These are phyloP conservation scores for Wallacemonas sp. DNA, from an alignment of 208 protist genomes.

Conservation along the genomic window DNA sequence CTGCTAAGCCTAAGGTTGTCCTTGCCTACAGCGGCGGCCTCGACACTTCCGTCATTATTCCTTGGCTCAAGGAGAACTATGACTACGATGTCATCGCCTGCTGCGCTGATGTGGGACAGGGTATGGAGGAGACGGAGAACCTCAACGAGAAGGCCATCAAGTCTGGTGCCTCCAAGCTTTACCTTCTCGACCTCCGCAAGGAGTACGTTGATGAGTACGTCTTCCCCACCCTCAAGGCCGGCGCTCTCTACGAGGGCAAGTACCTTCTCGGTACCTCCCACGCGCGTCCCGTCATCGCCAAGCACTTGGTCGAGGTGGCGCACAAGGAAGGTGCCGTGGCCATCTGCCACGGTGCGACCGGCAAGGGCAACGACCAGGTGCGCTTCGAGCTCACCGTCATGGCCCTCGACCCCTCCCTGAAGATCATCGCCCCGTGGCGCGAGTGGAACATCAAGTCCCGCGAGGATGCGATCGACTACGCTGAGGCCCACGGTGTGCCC, in stretches of 20 bases:
- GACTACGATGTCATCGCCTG: constrained; percentile 33
- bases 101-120: constrained; percentile 32
- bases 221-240: constrained; percentile 33
- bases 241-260: constrained; percentile 33
- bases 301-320: constrained; percentile 33
- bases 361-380: constrained; percentile 31
- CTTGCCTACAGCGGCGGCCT: constrained; percentile 32
- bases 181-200: constrained; percentile 27
- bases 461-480: constrained; percentile 35
- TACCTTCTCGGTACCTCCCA: constrained; percentile 34
- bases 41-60: constrained; percentile 31
- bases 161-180: constrained; percentile 31
- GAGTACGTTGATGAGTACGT: constrained; percentile 33
- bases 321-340: constrained; percentile 35
- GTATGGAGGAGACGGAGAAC: constrained; percentile 22
- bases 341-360: constrained; percentile 32
- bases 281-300: constrained; percentile 28
- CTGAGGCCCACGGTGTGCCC: constrained; percentile 32
- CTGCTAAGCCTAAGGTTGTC: constrained; percentile 29
- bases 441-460: constrained; percentile 39
- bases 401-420: constrained; percentile 31
- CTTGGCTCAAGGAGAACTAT: constrained; percentile 37
- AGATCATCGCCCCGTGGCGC: constrained; percentile 28
- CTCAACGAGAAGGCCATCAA: constrained; percentile 32
- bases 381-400: constrained; percentile 33